Conservation (phyloP, 495 filamentous ascomycete genomes). For the Lophium mytilinum region DNA sequence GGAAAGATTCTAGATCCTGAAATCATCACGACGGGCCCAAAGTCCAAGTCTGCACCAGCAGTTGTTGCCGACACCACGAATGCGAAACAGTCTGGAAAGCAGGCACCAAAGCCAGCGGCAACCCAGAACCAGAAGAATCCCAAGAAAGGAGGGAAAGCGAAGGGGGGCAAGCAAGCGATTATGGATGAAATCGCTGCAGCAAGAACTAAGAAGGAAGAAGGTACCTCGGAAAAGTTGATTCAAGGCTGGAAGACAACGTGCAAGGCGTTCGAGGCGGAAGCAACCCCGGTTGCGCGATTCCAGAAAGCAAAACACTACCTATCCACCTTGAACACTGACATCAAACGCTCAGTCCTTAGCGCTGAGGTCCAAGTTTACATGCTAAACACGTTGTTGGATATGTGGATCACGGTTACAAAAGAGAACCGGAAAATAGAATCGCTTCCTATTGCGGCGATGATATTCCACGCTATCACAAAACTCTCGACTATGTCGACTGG, state of each 20-base stretch:
- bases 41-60: not conserved
- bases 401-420: conserved; percentile 27
- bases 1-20: conserved; percentile 58
- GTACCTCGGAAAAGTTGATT: conserved; percentile 12
- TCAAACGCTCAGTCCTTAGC: conserved; percentile 25
- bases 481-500: conserved; percentile 16
- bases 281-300: conserved; percentile 13
- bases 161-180: conserved; percentile 33
- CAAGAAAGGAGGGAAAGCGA: conserved; percentile 16
- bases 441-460: conserved; percentile 26
- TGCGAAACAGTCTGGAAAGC: conserved; percentile 4
- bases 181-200: conserved; percentile 25
- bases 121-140: conserved; percentile 1
- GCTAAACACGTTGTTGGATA: conserved; percentile 35
- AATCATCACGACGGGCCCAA: conserved; percentile 41
- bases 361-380: conserved; percentile 43
- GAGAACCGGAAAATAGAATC: conserved; percentile 19
- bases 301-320: conserved; percentile 27
- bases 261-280: conserved; percentile 22
- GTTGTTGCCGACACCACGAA: conserved; percentile 31
- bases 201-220: conserved; percentile 27
- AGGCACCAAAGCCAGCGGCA: not conserved
- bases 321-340: conserved; percentile 23
- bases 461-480: conserved; percentile 19
- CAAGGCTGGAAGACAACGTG: conserved; percentile 25